Percentiles rank a stretch among this genome's conserved stretches.
These are phyloP conservation scores for Crithidia bombi DNA, from an alignment of 208 protist species.

Conservation along the genomic window DNA sequence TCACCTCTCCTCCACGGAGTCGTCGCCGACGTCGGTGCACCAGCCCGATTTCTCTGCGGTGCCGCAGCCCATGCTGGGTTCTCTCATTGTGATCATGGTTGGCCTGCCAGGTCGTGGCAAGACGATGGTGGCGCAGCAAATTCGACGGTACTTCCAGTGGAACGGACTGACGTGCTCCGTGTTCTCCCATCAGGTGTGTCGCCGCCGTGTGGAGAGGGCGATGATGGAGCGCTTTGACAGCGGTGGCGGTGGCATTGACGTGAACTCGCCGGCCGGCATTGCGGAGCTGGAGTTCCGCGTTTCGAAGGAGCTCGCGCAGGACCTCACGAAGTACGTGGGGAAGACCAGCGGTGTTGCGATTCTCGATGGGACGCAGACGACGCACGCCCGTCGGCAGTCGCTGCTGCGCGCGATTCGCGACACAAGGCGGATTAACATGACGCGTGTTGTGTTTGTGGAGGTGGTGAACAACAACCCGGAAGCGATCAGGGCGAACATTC, in stretches of 20 bases:
- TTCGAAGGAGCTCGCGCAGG: slow-evolving; percentile 51
- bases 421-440: slow-evolving; percentile 62
- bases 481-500: slow-evolving; percentile 62
- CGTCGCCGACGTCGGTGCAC: slow-evolving; percentile 42
- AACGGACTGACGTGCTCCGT: slow-evolving; percentile 80
- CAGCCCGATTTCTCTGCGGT: slow-evolving; percentile 75
- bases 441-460: slow-evolving; percentile 85
- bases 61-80: slow-evolving; percentile 85
- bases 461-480: slow-evolving; percentile 69
- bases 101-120: slow-evolving; percentile 90
- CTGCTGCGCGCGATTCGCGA: slow-evolving; percentile 73
- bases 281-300: slow-evolving; percentile 53
- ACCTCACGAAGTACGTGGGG: slow-evolving; percentile 67
- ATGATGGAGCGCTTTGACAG: slow-evolving; percentile 12
- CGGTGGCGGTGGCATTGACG: background rate
- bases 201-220: slow-evolving; percentile 33
- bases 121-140: slow-evolving; percentile 90
- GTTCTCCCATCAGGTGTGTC: slow-evolving; percentile 74
- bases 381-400: slow-evolving; percentile 55
- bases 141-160: slow-evolving; percentile 92
- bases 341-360: slow-evolving; percentile 76
- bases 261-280: slow-evolving; percentile 18
- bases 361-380: slow-evolving; percentile 76
- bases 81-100: slow-evolving; percentile 91
- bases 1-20: slow-evolving; percentile 25